Evolutionary conservation across 495 filamentous ascomycete species (phyloP), one percentile per base, ranked within the genome.

Genomic region (Penicillium waksmanii): DNA sequence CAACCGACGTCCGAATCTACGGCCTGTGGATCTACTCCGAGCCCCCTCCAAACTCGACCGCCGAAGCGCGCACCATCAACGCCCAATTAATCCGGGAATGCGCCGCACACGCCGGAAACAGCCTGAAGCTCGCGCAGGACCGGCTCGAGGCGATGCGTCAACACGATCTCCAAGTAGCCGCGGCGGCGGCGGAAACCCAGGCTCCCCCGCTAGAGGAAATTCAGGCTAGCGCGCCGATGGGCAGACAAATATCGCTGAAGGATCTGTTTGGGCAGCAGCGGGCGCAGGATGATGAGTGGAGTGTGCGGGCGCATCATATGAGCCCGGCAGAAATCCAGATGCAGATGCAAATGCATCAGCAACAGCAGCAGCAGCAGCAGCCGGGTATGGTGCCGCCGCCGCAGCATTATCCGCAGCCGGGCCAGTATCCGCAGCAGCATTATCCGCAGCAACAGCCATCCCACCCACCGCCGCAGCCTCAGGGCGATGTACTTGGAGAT

Each of bases 11-110:
- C 13, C 66, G 67, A 46, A 80, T 85, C 51, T 84, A 82, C 65
- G 86, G 86, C 8, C 66, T 89, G 1, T 89, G 86, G 86, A 86
- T 89, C 18, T 89, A 86, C 65, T 78, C 79, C 1, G 85, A 87
- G 63, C 76, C 77, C 2, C 70, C 78, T 53, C 78, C 78, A 3
- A 83, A 77, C 51, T 82, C 81, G 9, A 88, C 81, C 18, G 80
- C 78, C 36, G 79, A 82, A 46, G 77, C 72, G 5, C 77, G 82
- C 36, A 73, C 64, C 10, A 67, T 82, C 57, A 82, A 79, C 57
- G 82, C 82, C 21, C 68, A 80, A 51, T 64, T 82, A 56, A 84
- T 89, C 27, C 68, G 72, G 27, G 80, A 84, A 38, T 85, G 84
- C 64, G 84, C 84, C 1, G 63, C 69, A 10, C 76, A 77, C 60